Conservation (phyloP, 2,329 filamentous ascomycete genomes). For the Talaromyces sp. region DNA sequence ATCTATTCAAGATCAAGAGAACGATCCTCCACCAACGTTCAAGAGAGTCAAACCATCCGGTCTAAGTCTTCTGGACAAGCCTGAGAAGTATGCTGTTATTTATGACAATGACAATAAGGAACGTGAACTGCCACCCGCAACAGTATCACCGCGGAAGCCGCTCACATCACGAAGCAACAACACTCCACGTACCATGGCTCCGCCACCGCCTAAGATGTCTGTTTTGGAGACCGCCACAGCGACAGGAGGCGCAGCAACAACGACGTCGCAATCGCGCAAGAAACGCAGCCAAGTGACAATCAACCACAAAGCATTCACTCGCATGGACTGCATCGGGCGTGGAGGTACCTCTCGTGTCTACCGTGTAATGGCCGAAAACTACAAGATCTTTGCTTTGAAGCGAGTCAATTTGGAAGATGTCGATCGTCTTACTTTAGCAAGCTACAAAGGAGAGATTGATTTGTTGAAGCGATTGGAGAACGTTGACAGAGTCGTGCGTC, state of each 20-base stretch:
- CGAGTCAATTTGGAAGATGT: conserved; percentile 86
- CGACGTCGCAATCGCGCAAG: conserved; percentile 67
- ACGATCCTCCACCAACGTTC: conserved; percentile 69
- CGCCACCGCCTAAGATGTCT: conserved; percentile 90
- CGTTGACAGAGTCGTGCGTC: conserved; percentile 82
- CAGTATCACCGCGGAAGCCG: conserved; percentile 44
- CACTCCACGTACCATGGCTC: conserved; percentile 73
- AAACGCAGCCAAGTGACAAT: conserved; percentile 80
- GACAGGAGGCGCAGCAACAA: conserved; percentile 73
- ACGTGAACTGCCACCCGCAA: conserved; percentile 42
- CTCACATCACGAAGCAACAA: conserved; percentile 58
- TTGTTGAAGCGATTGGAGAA: conserved; percentile 75
- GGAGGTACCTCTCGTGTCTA: conserved; percentile 95
- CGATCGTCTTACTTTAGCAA: conserved; percentile 76
- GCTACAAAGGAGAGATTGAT: conserved; percentile 95
- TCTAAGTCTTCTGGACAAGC: conserved; percentile 55
- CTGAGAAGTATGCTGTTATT: conserved; percentile 52
- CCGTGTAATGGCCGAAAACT: conserved; percentile 94
- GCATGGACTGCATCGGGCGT: conserved; percentile 84
- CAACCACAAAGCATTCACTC: conserved; percentile 86
- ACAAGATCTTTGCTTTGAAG: conserved; percentile 91
- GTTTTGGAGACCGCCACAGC: conserved; percentile 88
- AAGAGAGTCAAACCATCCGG: conserved; percentile 58
- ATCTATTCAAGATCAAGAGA: conserved; percentile 75
- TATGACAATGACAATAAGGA: conserved; percentile 45